phyloP scores from a whole-genome alignment of 2,329 filamentous ascomycete species.

The Neofusicoccum laricinum region DNA sequence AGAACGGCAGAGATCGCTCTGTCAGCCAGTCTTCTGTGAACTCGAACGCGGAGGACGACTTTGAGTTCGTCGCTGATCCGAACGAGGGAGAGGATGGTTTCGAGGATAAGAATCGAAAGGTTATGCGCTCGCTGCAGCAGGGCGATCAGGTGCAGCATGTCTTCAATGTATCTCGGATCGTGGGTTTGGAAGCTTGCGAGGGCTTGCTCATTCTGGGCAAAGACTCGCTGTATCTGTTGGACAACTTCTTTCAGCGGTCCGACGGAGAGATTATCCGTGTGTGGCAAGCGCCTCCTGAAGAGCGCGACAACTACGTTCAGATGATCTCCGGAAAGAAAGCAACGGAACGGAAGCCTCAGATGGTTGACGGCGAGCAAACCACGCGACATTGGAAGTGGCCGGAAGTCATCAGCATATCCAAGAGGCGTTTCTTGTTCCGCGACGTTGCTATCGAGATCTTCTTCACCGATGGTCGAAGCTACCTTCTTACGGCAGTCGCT shows the following conservation, averaged over 20 bases:
- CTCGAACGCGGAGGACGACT: constrained; percentile 74
- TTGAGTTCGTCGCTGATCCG: constrained; percentile 92
- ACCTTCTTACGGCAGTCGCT: constrained; percentile 81
- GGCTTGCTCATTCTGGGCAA: constrained; percentile 92
- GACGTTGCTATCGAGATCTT: constrained; percentile 97
- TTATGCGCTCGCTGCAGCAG: constrained; percentile 88
- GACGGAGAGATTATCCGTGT: constrained; percentile 97
- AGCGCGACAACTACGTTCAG: constrained; percentile 91
- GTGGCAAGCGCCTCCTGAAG: constrained; percentile 86
- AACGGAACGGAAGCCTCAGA: constrained; percentile 26
- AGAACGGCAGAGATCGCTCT: constrained; percentile 33
- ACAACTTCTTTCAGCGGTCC: constrained; percentile 91
- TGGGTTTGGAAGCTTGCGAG: constrained; percentile 90
- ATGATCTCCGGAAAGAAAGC: constrained; percentile 72
- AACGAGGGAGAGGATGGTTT: constrained; percentile 81
- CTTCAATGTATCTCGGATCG: constrained; percentile 91
- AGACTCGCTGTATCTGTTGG: constrained; percentile 87
- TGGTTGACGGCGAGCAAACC: constrained; percentile 64
- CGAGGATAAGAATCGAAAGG: constrained; percentile 97
- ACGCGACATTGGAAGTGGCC: constrained; percentile 91
- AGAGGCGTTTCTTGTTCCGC: constrained; percentile 89
- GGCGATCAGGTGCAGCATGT: constrained; percentile 91
- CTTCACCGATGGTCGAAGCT: constrained; percentile 94
- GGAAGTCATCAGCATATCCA: constrained; percentile 92
- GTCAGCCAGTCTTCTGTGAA: constrained; percentile 42